phyloP scores from a whole-genome alignment of 768 basidiomycete species.

The Trametes cingulata region DNA sequence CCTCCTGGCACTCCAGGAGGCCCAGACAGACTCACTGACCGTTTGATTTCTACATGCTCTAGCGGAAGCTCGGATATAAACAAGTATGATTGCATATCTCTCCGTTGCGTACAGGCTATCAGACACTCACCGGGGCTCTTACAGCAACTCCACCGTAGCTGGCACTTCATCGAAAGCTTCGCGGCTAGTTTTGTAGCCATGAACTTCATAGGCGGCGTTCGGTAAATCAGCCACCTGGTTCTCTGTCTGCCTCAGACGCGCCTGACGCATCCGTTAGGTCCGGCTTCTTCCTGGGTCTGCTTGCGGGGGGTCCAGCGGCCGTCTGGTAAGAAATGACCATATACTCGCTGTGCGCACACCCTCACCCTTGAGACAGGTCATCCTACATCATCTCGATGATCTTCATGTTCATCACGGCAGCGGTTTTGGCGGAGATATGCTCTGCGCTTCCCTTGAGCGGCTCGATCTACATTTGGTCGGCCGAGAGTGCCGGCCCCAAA shows the following conservation, averaged over 20 bases:
- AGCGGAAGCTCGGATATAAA: constrained; percentile 81
- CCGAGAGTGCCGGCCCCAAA: constrained; percentile 87
- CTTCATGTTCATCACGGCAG: constrained; percentile 88
- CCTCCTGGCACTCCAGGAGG: constrained; percentile 43
- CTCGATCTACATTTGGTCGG: constrained; percentile 94
- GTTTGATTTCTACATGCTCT: constrained; percentile 28
- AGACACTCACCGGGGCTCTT: too few relatives aligned
- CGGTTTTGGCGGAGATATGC: constrained; percentile 86
- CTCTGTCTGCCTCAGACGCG: background rate
- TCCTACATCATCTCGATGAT: constrained; percentile 80
- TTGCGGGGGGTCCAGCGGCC: constrained; percentile 85
- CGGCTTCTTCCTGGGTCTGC: constrained; percentile 75
- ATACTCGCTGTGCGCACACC: background rate
- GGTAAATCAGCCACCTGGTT: constrained; percentile 44
- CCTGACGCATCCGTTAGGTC: constrained; percentile 47
- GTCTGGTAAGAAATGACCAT: constrained; percentile 57
- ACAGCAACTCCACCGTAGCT: constrained; percentile 84
- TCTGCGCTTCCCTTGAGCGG: constrained; percentile 86
- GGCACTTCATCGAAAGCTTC: constrained; percentile 83
- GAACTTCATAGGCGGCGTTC: constrained; percentile 86
- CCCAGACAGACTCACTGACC: constrained; percentile 50
- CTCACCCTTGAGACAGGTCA: constrained; percentile 54
- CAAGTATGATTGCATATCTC: constrained; percentile 47
- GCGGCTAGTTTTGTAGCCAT: constrained; percentile 87
- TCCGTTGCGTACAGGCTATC: too few relatives aligned